phyloP scores from a whole-genome alignment of 148 eudicot species.

The Rhododendron ferrugineum region DNA sequence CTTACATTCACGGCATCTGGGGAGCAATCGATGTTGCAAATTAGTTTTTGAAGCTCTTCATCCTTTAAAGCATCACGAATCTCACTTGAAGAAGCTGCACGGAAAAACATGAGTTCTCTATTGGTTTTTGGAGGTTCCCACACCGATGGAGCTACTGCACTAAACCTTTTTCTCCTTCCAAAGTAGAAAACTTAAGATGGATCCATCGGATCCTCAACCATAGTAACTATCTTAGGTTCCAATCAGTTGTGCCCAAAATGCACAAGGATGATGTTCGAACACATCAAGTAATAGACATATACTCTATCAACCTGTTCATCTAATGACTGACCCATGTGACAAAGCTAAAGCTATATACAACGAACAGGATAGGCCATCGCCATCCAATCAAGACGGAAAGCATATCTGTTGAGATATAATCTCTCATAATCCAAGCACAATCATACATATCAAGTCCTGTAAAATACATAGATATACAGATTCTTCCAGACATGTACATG shows the following conservation, averaged over 20 bases:
- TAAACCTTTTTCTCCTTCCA: neutral
- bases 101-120: neutral
- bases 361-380: neutral
- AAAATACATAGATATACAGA: neutral
- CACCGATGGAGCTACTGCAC: neutral
- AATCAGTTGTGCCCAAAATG: neutral
- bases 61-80: slow-evolving; percentile 60
- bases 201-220: neutral
- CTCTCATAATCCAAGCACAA: neutral
- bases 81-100: slow-evolving; percentile 66
- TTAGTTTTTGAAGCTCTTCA: slow-evolving; percentile 57
- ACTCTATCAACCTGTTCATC: neutral
- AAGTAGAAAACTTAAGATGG: neutral
- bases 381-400: neutral
- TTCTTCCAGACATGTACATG: neutral
- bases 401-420: neutral
- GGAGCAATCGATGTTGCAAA: slow-evolving; percentile 43
- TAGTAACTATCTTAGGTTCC: neutral
- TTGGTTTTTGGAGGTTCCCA: neutral
- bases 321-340: neutral
- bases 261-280: neutral
- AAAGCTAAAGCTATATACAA: neutral
- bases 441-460: neutral
- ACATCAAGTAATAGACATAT: neutral
- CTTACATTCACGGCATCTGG: slow-evolving; percentile 53